Percentiles rank a stretch among this genome's conserved stretches.
These are phyloP conservation scores for Acanthamoeba sp. DNA, from an alignment of 208 protist species.

Conservation along the genomic window DNA sequence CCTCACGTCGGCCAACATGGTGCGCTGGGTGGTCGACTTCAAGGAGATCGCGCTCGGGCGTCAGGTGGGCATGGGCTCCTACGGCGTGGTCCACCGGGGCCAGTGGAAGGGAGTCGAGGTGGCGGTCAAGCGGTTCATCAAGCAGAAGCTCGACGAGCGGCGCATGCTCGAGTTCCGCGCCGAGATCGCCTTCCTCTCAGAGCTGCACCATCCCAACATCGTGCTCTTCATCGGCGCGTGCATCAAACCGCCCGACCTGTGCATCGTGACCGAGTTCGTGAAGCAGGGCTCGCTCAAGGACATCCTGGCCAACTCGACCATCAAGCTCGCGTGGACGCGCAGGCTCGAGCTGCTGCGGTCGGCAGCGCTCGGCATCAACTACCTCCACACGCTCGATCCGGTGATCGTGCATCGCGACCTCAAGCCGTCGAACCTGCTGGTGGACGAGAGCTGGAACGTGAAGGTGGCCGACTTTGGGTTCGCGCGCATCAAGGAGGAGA, in stretches of 20 bases:
- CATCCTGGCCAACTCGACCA: background rate
- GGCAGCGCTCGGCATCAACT: constrained; percentile 42
- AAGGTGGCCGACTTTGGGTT: constrained; percentile 68
- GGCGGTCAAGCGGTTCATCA: constrained; percentile 74
- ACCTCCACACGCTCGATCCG: constrained; percentile 46
- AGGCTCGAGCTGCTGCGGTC: background rate
- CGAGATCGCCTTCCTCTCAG: constrained; percentile 1
- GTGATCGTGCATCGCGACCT: constrained; percentile 62
- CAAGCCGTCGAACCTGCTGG: constrained; percentile 63
- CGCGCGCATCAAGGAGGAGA: constrained; percentile 59
- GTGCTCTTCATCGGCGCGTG: constrained; percentile 59
- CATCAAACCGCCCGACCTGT: constrained; percentile 3
- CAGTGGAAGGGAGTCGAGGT: constrained; percentile 63
- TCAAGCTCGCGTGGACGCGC: constrained; percentile 8
- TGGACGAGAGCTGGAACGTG: constrained; percentile 47
- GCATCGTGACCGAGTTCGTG: constrained; percentile 71
- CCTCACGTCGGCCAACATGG: constrained; percentile 69
- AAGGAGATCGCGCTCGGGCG: constrained; percentile 23
- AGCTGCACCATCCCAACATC: constrained; percentile 22
- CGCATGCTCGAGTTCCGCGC: constrained; percentile 52
- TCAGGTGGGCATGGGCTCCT: constrained; percentile 66
- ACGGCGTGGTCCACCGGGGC: constrained; percentile 33
- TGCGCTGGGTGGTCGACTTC: constrained; percentile 56
- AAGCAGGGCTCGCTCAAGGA: constrained; percentile 55
- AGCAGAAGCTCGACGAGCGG: constrained; percentile 66